These are phyloP conservation scores for Chrysanthemum lavandulifolium DNA, from an alignment of 129 eudicot genomes.

Conservation along the genomic window DNA sequence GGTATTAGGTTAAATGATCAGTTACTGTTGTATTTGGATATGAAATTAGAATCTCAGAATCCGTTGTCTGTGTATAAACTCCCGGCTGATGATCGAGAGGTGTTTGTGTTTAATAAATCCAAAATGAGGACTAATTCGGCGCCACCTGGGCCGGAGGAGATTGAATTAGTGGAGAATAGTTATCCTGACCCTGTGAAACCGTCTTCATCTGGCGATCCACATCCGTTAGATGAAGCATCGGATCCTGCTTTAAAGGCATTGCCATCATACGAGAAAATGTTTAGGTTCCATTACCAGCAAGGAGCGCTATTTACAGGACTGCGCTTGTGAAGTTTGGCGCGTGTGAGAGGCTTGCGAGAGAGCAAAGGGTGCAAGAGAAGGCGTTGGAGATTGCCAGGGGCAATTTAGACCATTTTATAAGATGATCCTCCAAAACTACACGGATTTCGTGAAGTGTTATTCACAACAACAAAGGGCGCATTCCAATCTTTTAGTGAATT, in stretches of 20 bases:
- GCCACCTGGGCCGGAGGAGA: constrained; percentile 56
- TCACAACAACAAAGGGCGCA: constrained; percentile 71
- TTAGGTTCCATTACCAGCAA: constrained; percentile 73
- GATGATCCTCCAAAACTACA: constrained; percentile 73
- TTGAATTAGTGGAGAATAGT: constrained; percentile 45
- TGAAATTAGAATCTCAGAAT: constrained; percentile 74
- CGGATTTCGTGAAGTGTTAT: constrained; percentile 67
- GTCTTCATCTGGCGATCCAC: constrained; percentile 52
- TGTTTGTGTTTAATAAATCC: constrained; percentile 74
- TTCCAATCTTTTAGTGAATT: constrained; percentile 60
- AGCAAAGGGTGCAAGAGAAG: constrained; percentile 93
- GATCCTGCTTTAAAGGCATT: constrained; percentile 95
- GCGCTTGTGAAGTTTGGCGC: constrained; percentile 47
- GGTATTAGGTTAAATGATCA: constrained; percentile 73
- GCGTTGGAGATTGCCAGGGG: constrained; percentile 95
- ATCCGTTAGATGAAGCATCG: constrained; percentile 81
- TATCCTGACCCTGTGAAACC: constrained; percentile 50
- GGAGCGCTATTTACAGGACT: constrained; percentile 69
- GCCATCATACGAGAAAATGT: constrained; percentile 85
- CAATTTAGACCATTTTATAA: constrained; percentile 72
- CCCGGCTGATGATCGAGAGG: constrained; percentile 82
- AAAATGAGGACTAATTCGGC: constrained; percentile 74
- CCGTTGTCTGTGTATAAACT: constrained; percentile 79
- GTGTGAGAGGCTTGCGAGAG: constrained; percentile 61
- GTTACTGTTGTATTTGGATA: constrained; percentile 77